A percentile compares a stretch with the other conserved stretches of the same genome.
Conservation (phyloP, 2,329 filamentous ascomycete genomes). For the Trichoderma brevicompactum region DNA sequence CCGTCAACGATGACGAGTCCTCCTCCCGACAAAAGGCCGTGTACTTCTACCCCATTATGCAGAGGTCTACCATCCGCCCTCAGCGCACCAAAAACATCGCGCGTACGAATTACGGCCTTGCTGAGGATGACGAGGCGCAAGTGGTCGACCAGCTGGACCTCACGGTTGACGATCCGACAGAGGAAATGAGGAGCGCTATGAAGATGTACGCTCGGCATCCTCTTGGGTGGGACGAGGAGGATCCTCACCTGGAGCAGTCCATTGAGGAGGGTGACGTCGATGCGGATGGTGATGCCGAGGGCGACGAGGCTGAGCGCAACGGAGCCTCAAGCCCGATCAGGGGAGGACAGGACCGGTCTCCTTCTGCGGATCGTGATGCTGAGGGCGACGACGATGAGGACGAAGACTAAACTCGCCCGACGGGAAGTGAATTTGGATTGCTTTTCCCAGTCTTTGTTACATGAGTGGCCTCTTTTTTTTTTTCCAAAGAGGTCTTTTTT, state of each 20-base stretch:
- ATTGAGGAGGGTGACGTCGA: slow-evolving; percentile 32
- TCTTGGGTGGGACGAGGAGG: slow-evolving; percentile 51
- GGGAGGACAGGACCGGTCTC: slow-evolving; percentile 36
- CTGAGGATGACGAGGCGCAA: slow-evolving; percentile 54
- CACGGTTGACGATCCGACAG: slow-evolving; percentile 58
- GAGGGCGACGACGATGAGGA: slow-evolving; percentile 49
- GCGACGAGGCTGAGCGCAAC: slow-evolving; percentile 37
- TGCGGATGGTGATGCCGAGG: slow-evolving; percentile 40
- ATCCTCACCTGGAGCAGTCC: slow-evolving; percentile 17
- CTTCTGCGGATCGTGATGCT: slow-evolving; percentile 50
- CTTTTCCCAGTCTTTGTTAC: not conserved
- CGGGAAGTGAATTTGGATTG: not conserved
- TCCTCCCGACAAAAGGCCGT: slow-evolving; percentile 60
- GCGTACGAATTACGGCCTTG: slow-evolving; percentile 51
- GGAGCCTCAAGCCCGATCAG: slow-evolving; percentile 32
- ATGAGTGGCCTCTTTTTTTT: not conserved
- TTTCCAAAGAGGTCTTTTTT: not conserved
- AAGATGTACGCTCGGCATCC: slow-evolving; percentile 58
- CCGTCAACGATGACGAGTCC: slow-evolving; percentile 58
- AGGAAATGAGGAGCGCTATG: slow-evolving; percentile 58
- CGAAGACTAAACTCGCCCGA: slow-evolving; percentile 30
- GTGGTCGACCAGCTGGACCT: slow-evolving; percentile 62
- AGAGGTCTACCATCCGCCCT: slow-evolving; percentile 64
- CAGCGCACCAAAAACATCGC: slow-evolving; percentile 68
- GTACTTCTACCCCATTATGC: slow-evolving; percentile 72